A percentile compares a stretch with the other conserved stretches of the same genome.
phyloP scores from a whole-genome alignment of 1,284 basidiomycete species.

The Ustilago hordei region DNA sequence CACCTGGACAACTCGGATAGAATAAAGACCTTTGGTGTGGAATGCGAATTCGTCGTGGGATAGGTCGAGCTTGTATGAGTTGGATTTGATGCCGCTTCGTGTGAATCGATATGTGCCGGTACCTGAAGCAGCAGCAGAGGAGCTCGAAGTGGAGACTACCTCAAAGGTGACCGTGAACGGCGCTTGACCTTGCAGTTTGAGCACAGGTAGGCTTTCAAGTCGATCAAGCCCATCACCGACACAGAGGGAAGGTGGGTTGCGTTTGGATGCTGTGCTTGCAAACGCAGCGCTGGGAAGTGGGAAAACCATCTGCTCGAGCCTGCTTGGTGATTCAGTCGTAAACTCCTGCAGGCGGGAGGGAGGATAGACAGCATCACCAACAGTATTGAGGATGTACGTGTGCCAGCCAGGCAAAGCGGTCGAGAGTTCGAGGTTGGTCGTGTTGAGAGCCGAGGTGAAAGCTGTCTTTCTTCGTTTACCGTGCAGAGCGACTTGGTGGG shows the following conservation, averaged over 20 bases:
- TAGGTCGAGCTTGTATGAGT: constrained; percentile 81
- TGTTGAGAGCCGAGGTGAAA: constrained; percentile 86
- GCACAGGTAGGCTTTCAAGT: constrained; percentile 65
- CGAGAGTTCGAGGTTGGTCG: constrained; percentile 84
- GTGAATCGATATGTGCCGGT: constrained; percentile 70
- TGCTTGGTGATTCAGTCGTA: constrained; percentile 71
- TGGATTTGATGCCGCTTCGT: constrained; percentile 76
- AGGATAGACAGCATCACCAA: constrained; percentile 82
- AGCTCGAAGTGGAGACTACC: constrained; percentile 68
- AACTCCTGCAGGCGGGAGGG: constrained; percentile 72
- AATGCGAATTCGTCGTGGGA: constrained; percentile 84
- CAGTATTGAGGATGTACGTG: constrained; percentile 86
- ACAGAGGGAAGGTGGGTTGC: constrained; percentile 78
- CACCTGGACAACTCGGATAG: constrained; percentile 70
- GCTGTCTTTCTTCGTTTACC: constrained; percentile 68
- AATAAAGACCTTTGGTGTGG: constrained; percentile 77
- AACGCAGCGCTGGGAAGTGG: constrained; percentile 53
- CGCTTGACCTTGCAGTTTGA: constrained; percentile 77
- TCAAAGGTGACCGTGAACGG: constrained; percentile 86
- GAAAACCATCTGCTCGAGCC: constrained; percentile 61
- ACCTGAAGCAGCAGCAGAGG: constrained; percentile 71
- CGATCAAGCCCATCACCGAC: constrained; percentile 58
- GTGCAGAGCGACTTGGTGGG: constrained; percentile 53
- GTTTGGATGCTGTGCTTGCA: constrained; percentile 12
- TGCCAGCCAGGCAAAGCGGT: constrained; percentile 83